These are phyloP conservation scores for Neofusicoccum umdonicola DNA, from an alignment of 2,329 filamentous ascomycete species.

Conservation along the genomic window DNA sequence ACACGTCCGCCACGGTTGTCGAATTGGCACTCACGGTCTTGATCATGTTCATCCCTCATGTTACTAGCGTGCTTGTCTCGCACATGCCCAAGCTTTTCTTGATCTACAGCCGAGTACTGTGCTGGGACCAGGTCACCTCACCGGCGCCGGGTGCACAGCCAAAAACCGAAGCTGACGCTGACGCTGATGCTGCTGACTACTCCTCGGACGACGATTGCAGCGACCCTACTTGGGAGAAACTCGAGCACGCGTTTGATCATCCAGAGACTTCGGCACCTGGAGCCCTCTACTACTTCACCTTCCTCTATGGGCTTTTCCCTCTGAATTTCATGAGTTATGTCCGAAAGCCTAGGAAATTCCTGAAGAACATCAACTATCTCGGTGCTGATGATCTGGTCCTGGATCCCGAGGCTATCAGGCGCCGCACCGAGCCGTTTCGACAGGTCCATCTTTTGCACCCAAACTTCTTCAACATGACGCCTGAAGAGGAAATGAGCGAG, in stretches of 20 bases:
- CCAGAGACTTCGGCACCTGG: constrained; percentile 61
- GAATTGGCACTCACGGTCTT: constrained; percentile 71
- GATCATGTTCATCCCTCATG: constrained; percentile 80
- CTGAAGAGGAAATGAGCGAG: constrained; percentile 77
- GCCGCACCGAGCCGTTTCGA: constrained; percentile 72
- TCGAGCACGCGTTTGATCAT: constrained; percentile 59
- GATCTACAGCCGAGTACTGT: constrained; percentile 75
- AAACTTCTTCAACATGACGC: constrained; percentile 78
- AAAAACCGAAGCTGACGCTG: constrained; percentile 26
- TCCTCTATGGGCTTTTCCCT: constrained; percentile 79
- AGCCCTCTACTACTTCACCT: constrained; percentile 73
- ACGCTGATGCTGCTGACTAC: constrained; percentile 30
- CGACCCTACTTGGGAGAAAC: constrained; percentile 60
- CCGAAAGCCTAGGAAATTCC: constrained; percentile 74
- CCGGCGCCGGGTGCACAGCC: constrained; percentile 9
- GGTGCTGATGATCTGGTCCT: constrained; percentile 73
- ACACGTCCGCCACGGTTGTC: constrained; percentile 75
- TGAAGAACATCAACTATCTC: constrained; percentile 69
- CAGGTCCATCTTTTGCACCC: constrained; percentile 73
- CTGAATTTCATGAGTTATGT: constrained; percentile 87
- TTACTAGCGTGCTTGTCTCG: constrained; percentile 66
- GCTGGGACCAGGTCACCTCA: constrained; percentile 62
- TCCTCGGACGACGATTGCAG: constrained; percentile 35
- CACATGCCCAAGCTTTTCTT: constrained; percentile 74
- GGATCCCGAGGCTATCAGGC: constrained; percentile 72